Percentiles rank a stretch among this genome's conserved stretches.
These are phyloP conservation scores for Aquilaria malaccensis DNA, from an alignment of 345 rosid species.

Conservation along the genomic window DNA sequence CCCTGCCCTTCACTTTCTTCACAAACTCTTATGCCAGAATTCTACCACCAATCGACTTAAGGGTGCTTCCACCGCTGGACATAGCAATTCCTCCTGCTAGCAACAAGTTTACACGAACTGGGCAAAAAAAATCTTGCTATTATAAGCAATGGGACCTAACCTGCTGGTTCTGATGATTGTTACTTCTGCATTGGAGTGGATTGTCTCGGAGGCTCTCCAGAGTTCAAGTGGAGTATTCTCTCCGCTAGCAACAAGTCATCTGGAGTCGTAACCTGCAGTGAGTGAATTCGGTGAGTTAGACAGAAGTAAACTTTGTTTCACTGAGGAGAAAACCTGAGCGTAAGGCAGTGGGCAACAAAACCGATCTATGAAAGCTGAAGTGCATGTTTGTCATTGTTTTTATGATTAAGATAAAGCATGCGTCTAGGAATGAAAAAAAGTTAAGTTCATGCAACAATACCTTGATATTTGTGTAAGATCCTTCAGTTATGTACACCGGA, in stretches of 20 bases:
- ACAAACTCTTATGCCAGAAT: too few relatives aligned
- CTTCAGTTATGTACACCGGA: conserved; percentile 81
- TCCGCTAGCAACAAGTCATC: conserved; percentile 88
- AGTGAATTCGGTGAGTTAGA: background rate
- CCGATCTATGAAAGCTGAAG: too few relatives aligned
- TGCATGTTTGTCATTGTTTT: too few relatives aligned
- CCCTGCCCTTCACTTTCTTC: too few relatives aligned
- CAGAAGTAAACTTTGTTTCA: too few relatives aligned
- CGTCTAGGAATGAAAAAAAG: background rate
- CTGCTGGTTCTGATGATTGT: too few relatives aligned
- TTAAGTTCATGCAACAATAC: conserved; percentile 19
- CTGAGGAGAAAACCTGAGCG: too few relatives aligned
- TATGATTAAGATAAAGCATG: background rate
- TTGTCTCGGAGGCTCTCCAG: conserved; percentile 9
- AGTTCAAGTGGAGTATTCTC: conserved; percentile 51
- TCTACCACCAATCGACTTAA: too few relatives aligned
- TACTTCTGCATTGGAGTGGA: background rate
- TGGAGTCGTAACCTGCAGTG: conserved; percentile 75
- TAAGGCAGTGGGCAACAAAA: too few relatives aligned
- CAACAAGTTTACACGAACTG: background rate
- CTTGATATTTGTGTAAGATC: conserved; percentile 94
- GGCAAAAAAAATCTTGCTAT: background rate
- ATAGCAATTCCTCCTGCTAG: too few relatives aligned
- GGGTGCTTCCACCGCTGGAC: too few relatives aligned
- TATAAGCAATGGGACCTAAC: too few relatives aligned